Percentiles rank a stretch among this genome's conserved stretches.
Conservation (phyloP, 331 rosid genomes). For the Dryas integrifolia region DNA sequence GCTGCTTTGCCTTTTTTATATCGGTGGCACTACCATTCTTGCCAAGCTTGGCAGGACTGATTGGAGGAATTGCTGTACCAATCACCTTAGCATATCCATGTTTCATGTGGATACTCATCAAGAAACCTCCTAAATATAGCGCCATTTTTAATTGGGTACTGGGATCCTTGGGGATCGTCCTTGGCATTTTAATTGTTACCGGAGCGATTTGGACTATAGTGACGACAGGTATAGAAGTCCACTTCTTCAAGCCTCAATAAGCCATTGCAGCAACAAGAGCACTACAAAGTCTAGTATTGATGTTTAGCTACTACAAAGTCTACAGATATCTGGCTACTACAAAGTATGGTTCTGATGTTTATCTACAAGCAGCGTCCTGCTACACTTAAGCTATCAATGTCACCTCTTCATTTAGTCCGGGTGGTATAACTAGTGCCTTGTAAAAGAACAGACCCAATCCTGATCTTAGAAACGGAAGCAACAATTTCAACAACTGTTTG, state of each 20-base stretch:
- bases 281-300: neutral
- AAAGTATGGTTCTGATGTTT: neutral
- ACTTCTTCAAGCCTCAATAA: slow-evolving; percentile 65
- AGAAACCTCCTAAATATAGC: slow-evolving; percentile 44
- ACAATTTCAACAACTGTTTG: slow-evolving; percentile 1
- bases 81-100: slow-evolving; percentile 71
- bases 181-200: slow-evolving; percentile 49
- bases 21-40: slow-evolving; percentile 65
- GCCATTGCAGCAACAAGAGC: neutral
- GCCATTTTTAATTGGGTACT: slow-evolving; percentile 45
- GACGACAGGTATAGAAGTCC: slow-evolving; percentile 45
- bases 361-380: neutral
- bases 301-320: neutral
- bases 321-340: neutral
- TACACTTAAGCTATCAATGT: neutral
- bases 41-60: slow-evolving; percentile 64
- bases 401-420: neutral
- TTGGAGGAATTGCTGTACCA: slow-evolving; percentile 71
- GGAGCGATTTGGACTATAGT: slow-evolving; percentile 70
- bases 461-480: neutral
- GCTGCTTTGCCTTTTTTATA: slow-evolving; percentile 62
- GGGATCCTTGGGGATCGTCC: slow-evolving; percentile 50
- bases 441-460: neutral
- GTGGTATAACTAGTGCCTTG: neutral
- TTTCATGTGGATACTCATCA: slow-evolving; percentile 69